These are phyloP conservation scores for Acanthamoeba royreba DNA, from an alignment of 208 protist species.

Conservation along the genomic window DNA sequence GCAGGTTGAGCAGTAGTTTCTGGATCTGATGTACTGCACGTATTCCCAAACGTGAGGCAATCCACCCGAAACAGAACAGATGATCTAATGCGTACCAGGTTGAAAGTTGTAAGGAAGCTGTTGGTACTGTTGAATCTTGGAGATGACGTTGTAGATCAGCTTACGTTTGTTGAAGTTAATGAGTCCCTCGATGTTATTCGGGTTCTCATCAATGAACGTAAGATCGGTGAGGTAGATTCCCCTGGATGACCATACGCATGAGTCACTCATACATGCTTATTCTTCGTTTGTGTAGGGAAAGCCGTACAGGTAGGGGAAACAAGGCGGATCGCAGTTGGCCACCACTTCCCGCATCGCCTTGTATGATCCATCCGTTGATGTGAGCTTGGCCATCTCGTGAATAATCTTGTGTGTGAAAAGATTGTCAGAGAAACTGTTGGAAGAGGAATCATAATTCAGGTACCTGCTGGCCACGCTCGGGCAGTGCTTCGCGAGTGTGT, in stretches of 20 bases:
- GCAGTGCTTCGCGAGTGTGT: not conserved
- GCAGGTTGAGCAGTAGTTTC: not conserved
- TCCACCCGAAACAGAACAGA: too few relatives aligned
- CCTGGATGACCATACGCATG: not conserved
- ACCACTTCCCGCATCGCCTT: not conserved
- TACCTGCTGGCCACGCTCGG: not conserved
- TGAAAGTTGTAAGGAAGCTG: not conserved
- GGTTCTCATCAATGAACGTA: not conserved
- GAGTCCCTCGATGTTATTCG: not conserved
- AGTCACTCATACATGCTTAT: too few relatives aligned
- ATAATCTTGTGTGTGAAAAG: not conserved
- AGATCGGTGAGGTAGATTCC: constrained; percentile 23
- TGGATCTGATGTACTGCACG: not conserved
- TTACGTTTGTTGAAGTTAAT: constrained; percentile 60
- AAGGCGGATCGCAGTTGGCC: constrained; percentile 45
- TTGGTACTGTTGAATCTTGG: constrained; percentile 41
- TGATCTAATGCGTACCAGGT: not conserved
- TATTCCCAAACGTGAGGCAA: not conserved
- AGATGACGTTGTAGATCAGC: constrained; percentile 21
- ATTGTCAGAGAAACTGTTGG: not conserved
- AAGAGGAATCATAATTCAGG: not conserved
- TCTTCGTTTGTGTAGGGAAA: not conserved
- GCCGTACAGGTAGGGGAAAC: constrained; percentile 61
- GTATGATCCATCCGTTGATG: not conserved
- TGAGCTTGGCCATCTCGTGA: not conserved